phyloP scores from a whole-genome alignment of 768 basidiomycete species.

The Tricholomella constricta region DNA sequence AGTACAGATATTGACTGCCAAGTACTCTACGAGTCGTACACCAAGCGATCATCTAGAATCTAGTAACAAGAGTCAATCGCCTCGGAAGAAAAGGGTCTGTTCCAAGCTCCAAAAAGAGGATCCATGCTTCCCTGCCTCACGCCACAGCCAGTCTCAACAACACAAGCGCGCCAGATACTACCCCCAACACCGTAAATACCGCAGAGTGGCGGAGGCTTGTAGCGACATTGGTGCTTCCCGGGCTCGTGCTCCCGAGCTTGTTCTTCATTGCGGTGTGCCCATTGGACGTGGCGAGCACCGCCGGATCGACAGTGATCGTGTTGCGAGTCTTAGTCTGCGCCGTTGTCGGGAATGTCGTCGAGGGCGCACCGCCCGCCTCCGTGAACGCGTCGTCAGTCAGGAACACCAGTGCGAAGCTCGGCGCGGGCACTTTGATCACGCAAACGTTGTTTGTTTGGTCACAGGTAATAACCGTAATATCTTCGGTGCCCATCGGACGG shows the following conservation, averaged over 20 bases:
- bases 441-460: slow-evolving; percentile 53
- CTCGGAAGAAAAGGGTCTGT: too few species aligned
- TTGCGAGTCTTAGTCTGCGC: slow-evolving; percentile 34
- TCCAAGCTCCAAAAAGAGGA: too few species aligned
- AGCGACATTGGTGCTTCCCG: neutral
- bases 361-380: slow-evolving; percentile 34
- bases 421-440: slow-evolving; percentile 63
- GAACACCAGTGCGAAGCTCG: slow-evolving; percentile 72
- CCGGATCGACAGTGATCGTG: slow-evolving; percentile 2
- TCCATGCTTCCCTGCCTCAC: too few species aligned
- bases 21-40: too few species aligned
- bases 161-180: neutral
- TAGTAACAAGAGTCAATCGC: too few species aligned
- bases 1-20: too few species aligned
- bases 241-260: slow-evolving; percentile 9
- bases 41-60: too few species aligned
- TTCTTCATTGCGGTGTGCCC: slow-evolving; percentile 4
- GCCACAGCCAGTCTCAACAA: too few species aligned
- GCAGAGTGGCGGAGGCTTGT: neutral
- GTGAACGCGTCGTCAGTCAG: slow-evolving; percentile 42
- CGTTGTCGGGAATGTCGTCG: slow-evolving; percentile 53
- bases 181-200: neutral
- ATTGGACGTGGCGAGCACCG: slow-evolving; percentile 9
- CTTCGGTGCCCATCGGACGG: slow-evolving; percentile 49
- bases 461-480: slow-evolving; percentile 59